These are phyloP conservation scores for Leishmania turanica DNA, from an alignment of 208 protist species.

Conservation along the genomic window DNA sequence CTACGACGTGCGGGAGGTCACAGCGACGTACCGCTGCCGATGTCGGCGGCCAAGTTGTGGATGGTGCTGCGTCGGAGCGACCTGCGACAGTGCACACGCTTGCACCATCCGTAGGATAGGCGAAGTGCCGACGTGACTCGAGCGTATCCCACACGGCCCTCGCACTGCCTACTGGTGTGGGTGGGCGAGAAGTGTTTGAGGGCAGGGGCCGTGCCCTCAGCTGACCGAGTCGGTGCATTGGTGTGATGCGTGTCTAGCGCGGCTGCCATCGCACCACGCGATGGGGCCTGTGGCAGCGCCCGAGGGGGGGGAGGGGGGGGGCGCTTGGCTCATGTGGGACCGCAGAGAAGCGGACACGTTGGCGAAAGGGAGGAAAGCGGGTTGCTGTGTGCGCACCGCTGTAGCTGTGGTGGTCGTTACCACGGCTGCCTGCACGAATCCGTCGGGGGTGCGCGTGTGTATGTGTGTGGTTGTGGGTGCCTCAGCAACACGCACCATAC, in stretches of 20 bases:
- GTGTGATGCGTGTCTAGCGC: background rate
- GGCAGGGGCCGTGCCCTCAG: background rate
- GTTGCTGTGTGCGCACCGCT: background rate
- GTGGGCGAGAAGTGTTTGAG: background rate
- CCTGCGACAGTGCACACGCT: no score
- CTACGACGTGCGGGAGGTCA: background rate
- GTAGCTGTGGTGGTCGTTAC: background rate
- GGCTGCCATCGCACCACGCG: background rate
- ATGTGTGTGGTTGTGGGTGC: background rate
- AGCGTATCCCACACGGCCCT: background rate
- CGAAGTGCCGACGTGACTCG: background rate
- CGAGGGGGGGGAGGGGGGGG: background rate
- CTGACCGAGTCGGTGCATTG: background rate
- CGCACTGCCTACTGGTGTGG: background rate
- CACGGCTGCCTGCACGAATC: background rate
- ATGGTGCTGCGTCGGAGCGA: background rate
- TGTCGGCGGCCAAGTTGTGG: background rate
- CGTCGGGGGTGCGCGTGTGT: background rate
- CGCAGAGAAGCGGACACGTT: background rate
- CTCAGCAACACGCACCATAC: background rate
- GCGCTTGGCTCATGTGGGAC: background rate
- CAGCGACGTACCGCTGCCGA: background rate
- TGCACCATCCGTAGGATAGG: no score
- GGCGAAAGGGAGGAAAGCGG: background rate
- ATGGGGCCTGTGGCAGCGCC: background rate